A percentile compares a stretch with the other conserved stretches of the same genome.
Evolutionary conservation across 2,329 filamentous ascomycete genomes (phyloP).

Genomic region (Fusarium incarnatum): DNA sequence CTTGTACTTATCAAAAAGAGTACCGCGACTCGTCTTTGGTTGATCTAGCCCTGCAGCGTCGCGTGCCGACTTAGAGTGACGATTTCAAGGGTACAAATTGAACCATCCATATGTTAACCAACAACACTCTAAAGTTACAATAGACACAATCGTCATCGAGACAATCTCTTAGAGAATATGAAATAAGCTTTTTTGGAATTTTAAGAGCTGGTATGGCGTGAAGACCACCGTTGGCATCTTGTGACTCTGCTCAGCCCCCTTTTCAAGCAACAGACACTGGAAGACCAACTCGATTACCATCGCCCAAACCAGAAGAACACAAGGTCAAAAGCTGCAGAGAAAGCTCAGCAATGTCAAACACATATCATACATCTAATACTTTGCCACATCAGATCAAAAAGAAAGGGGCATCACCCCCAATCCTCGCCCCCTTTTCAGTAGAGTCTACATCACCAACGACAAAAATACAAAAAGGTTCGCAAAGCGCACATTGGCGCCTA

Average conservation of each 20-base stretch:
- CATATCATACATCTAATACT: accelerated
- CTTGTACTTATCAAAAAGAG: not conserved
- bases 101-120: not conserved
- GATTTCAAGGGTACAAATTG: not conserved
- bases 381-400: not conserved
- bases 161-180: accelerated
- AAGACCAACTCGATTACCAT: not conserved
- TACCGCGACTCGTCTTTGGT: not conserved
- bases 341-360: not conserved
- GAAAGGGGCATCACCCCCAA: accelerated
- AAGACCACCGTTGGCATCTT: accelerated
- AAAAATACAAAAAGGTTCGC: constrained; percentile 19
- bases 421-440: not conserved
- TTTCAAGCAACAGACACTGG: not conserved
- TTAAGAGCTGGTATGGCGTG: not conserved
- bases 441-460: not conserved
- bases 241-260: not conserved
- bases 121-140: not conserved
- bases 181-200: not conserved
- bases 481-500: constrained; percentile 23
- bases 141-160: accelerated
- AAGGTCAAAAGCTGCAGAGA: accelerated
- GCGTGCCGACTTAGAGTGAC: accelerated
- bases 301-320: not conserved
- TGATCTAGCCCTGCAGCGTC: accelerated